Evolutionary conservation across 805 yeast genomes (phyloP).

Genomic region (Ogataea trehalophila): DNA sequence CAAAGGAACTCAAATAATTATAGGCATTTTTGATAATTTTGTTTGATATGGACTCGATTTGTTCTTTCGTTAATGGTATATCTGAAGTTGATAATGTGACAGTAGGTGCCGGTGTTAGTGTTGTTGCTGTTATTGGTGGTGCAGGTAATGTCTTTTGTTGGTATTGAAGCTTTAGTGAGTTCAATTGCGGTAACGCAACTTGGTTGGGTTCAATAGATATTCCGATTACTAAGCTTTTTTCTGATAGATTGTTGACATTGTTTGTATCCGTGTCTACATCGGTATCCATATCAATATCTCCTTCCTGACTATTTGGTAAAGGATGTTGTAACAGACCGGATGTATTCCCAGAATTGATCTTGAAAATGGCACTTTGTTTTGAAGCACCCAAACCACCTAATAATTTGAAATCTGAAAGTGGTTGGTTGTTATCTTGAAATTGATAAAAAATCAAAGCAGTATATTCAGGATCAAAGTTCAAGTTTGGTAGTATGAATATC

Average conservation of each 20-base stretch:
- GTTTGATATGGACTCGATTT: constrained; percentile 62
- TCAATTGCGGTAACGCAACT: constrained; percentile 58
- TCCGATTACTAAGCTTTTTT: constrained; percentile 48
- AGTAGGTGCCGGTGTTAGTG: constrained; percentile 33
- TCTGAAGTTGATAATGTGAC: constrained; percentile 29
- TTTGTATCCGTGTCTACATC: constrained; percentile 24
- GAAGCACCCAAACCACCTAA: constrained; percentile 56
- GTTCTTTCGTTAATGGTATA: constrained; percentile 19
- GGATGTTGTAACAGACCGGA: neutral
- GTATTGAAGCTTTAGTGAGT: constrained; percentile 19
- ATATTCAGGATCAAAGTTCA: constrained; percentile 60
- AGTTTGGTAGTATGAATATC: constrained; percentile 79
- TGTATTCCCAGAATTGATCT: constrained; percentile 47
- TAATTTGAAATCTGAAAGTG: constrained; percentile 48
- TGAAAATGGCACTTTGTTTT: constrained; percentile 91
- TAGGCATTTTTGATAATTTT: constrained; percentile 90
- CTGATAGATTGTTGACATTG: neutral
- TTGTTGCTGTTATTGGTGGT: constrained; percentile 6
- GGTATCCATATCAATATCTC: constrained; percentile 46
- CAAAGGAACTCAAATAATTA: constrained; percentile 83
- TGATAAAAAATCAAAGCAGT: constrained; percentile 90
- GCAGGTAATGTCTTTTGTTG: constrained; percentile 21
- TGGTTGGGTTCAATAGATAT: constrained; percentile 82
- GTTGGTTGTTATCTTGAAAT: constrained; percentile 48
- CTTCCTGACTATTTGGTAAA: constrained; percentile 14